Conservation (phyloP, 192 early-diverging fungal species). For the Pilaira anomala region DNA sequence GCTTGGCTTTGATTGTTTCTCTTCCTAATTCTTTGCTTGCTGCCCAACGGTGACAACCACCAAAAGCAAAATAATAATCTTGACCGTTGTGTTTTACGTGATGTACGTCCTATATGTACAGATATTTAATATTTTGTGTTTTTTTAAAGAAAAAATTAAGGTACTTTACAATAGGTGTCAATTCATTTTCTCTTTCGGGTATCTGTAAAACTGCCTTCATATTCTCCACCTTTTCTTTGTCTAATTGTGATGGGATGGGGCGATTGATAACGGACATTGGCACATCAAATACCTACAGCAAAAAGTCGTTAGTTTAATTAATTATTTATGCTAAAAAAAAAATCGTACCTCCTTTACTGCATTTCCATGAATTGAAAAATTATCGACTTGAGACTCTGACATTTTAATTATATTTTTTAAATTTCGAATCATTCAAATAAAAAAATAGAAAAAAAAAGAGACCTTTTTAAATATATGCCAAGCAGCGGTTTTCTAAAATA, state of each 20-base stretch:
- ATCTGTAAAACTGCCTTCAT: conserved; percentile 15
- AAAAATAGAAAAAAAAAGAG: no score
- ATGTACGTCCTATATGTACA: conserved; percentile 19
- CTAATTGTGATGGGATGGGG: conserved; percentile 23
- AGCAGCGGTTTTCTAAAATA: no score
- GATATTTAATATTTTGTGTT: neutral
- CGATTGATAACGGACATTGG: conserved; percentile 21
- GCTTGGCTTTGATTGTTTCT: conserved; percentile 14
- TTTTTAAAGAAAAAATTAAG: neutral
- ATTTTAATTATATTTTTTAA: neutral
- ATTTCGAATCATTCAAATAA: no score
- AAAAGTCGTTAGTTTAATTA: neutral
- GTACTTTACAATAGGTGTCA: conserved; percentile 29
- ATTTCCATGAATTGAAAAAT: conserved; percentile 29
- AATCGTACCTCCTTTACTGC: conserved; percentile 4
- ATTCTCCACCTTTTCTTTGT: conserved; percentile 19
- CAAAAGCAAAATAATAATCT: conserved; percentile 28
- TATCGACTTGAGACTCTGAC: conserved; percentile 15
- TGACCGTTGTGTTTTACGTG: conserved; percentile 23
- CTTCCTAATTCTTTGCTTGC: conserved; percentile 21
- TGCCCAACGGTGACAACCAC: conserved; percentile 27
- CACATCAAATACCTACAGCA: conserved; percentile 14
- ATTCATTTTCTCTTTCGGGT: neutral
- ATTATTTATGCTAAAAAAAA: neutral
- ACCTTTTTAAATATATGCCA: no score